Evolutionary conservation across 1,139 yeast species (phyloP).

Genomic region (Pichia sp.): DNA sequence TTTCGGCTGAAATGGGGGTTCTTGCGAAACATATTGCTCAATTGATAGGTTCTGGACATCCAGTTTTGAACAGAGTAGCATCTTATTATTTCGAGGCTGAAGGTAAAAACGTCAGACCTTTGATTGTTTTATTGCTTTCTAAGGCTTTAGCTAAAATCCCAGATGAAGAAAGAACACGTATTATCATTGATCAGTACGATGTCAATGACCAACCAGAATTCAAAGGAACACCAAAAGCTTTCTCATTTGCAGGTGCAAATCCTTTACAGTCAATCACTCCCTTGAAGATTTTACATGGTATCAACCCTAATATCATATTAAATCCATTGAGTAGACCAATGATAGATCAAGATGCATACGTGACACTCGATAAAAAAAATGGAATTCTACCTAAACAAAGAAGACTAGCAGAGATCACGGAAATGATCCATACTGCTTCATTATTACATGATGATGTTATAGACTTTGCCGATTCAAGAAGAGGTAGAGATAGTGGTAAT

Average conservation of each 20-base stretch:
- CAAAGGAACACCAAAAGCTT: conserved; percentile 45
- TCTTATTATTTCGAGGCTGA: conserved; percentile 93
- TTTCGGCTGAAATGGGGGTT: conserved; percentile 91
- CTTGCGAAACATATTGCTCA: conserved; percentile 83
- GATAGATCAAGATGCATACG: conserved; percentile 52
- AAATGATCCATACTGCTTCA: conserved; percentile 98
- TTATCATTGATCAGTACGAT: conserved; percentile 55
- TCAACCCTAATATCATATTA: conserved; percentile 72
- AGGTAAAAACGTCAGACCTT: conserved; percentile 92
- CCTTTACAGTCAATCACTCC: conserved; percentile 70
- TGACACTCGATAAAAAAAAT: conserved; percentile 49
- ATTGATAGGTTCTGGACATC: conserved; percentile 89
- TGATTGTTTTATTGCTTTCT: conserved; percentile 76
- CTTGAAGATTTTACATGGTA: conserved; percentile 76
- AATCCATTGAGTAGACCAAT: conserved; percentile 84
- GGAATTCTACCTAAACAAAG: conserved; percentile 92
- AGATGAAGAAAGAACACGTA: conserved; percentile 58
- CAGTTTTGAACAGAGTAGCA: conserved; percentile 83
- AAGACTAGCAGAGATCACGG: conserved; percentile 93
- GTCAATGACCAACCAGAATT: conserved; percentile 61
- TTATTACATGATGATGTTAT: conserved; percentile 95
- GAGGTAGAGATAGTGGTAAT: conserved; percentile 90
- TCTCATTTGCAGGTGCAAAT: conserved; percentile 51
- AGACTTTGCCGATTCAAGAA: conserved; percentile 83
- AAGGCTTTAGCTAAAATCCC: conserved; percentile 82